Conservation (phyloP, 768 basidiomycete species). For the Guyanaporus albipodus region DNA sequence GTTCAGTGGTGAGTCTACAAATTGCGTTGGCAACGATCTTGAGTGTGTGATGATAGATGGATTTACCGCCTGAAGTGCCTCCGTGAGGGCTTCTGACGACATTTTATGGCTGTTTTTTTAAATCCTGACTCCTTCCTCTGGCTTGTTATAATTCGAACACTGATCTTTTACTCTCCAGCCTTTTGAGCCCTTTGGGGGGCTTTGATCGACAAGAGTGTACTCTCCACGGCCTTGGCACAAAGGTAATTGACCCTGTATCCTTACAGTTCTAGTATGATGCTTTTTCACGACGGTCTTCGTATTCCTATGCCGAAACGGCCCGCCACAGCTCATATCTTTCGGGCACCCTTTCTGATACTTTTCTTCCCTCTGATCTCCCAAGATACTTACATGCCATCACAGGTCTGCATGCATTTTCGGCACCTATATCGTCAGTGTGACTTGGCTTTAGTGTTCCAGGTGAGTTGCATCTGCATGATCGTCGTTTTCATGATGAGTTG, state of each 20-base stretch:
- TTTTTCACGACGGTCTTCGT: slow-evolving; percentile 88
- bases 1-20: slow-evolving; percentile 4
- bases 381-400: background rate
- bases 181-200: background rate
- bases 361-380: background rate
- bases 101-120: slow-evolving; percentile 74
- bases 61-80: slow-evolving; percentile 69
- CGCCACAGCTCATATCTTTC: slow-evolving; percentile 83
- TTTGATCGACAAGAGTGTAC: background rate
- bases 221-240: background rate
- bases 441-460: slow-evolving; percentile 5
- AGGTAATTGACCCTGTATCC: slow-evolving; percentile 9
- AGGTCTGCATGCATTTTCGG: background rate
- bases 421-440: background rate
- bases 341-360: slow-evolving; percentile 72
- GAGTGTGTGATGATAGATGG: slow-evolving; percentile 4
- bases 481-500: slow-evolving; percentile 20
- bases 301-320: slow-evolving; percentile 81
- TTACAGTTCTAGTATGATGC: slow-evolving; percentile 20
- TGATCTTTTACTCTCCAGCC: no score
- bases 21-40: background rate
- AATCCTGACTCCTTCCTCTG: slow-evolving; percentile 46
- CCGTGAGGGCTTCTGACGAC: slow-evolving; percentile 52
- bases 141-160: background rate
- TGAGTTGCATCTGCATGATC: background rate